Base-by-base conservation (phyloP, 73 alveolate species). In the Tetrahymena elliotti region DNA sequence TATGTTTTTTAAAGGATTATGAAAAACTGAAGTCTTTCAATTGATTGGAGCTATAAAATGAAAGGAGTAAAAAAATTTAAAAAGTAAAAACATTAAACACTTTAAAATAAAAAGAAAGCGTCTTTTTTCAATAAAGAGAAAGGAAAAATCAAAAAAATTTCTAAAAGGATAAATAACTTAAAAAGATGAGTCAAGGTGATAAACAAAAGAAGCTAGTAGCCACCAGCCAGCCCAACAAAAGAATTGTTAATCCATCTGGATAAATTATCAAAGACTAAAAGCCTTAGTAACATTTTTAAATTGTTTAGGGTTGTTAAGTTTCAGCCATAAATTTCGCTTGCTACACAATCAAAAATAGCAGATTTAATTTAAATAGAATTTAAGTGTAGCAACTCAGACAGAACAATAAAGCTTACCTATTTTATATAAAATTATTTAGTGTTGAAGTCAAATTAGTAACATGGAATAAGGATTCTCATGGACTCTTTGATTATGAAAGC, bases 391-490 rank as follows among this genome's bases (percentile, higher is more conserved):
- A 68, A 24, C 38, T 7, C 24, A 68, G 38, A 68, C 13, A 27
- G 16, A 68, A 68, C 38, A 24, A 31, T 27, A 22, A 68, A 22
- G 38, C 38, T 68, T 68, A 68, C 16, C 36, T 24, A 5, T 68
- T 27, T 68, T 68, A 68, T 68, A n/a, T 27, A 22, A 68, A 27
- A 27, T 27, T 68, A 68, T 27, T 22, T 11, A 96, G 98, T 92
- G 97, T 96, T 38, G 98, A 94, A 39, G 82, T 98, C 93, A 96
- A 96, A 92, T 93, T 98, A 38, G 97, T 68, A 37, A 98, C 99
- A 27, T 98, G 99, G 99, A 93, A 54, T 68, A 94, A 98, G 52
- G 99, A 98, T 84, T 95, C 98, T 38, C 99, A 98, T 94, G 98
- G 98, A 0, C 94, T 98, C 83, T 98, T 98, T 88, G 99, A 98